These are phyloP conservation scores for Pseudogymnoascus sp. DNA, from an alignment of 2,329 filamentous ascomycete genomes.

Conservation along the genomic window DNA sequence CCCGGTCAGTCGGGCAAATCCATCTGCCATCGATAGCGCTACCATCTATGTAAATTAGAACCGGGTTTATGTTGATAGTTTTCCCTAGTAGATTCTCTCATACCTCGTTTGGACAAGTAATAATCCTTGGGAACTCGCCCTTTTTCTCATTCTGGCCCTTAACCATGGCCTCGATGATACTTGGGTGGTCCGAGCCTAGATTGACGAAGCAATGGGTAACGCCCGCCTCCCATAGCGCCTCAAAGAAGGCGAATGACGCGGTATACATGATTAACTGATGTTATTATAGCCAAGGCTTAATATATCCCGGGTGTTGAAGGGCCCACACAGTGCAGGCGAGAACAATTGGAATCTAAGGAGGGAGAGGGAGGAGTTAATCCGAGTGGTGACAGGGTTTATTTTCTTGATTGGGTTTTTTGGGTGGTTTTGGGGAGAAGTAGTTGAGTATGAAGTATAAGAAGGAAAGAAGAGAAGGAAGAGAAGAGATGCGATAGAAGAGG, in stretches of 20 bases:
- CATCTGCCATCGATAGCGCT: constrained; percentile 68
- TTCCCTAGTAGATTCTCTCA: not conserved
- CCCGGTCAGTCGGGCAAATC: constrained; percentile 58
- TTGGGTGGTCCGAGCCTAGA: constrained; percentile 55
- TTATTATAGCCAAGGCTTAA: not conserved
- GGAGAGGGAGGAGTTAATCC: not conserved
- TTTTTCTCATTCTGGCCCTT: constrained; percentile 60
- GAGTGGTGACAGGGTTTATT: not conserved
- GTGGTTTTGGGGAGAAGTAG: not conserved
- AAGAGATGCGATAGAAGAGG: not conserved
- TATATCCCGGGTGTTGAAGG: not conserved
- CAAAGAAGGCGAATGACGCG: constrained; percentile 63
- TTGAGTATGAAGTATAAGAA: not conserved
- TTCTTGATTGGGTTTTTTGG: not conserved
- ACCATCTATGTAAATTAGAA: constrained; percentile 47
- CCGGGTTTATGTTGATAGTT: no score
- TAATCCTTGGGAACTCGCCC: constrained; percentile 53
- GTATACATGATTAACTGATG: constrained; percentile 39
- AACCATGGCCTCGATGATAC: constrained; percentile 65
- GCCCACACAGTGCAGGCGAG: not conserved
- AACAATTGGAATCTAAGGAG: not conserved
- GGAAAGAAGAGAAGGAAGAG: not conserved
- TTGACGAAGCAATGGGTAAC: constrained; percentile 50
- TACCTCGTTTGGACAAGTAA: constrained; percentile 66
- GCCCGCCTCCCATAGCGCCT: constrained; percentile 59